Evolutionary conservation across 2,329 filamentous ascomycete species (phyloP).

Genomic region (Calcarisporium arbuscula): DNA sequence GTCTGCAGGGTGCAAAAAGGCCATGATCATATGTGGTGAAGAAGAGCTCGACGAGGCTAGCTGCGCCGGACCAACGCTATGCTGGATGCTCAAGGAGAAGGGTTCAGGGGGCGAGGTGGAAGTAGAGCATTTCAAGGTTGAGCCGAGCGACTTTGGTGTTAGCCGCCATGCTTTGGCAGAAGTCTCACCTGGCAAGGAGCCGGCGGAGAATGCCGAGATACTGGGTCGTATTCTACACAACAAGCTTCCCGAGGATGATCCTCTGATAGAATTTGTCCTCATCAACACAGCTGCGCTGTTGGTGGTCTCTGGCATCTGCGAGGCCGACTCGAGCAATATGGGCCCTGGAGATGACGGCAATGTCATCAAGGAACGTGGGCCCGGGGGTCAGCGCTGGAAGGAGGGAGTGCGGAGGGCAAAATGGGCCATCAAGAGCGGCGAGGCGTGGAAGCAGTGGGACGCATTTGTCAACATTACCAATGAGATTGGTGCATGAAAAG

Average conservation of each 20-base stretch:
- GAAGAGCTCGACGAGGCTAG: conserved; percentile 95
- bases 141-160: conserved; percentile 84
- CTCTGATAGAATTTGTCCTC: conserved; percentile 87
- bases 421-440: conserved; percentile 82
- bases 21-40: conserved; percentile 83
- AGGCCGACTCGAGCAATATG: conserved; percentile 74
- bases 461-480: conserved; percentile 82
- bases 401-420: conserved; percentile 82
- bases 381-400: conserved; percentile 87
- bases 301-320: conserved; percentile 79
- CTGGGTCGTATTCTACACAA: conserved; percentile 70
- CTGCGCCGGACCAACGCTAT: conserved; percentile 80
- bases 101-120: conserved; percentile 35
- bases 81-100: conserved; percentile 68
- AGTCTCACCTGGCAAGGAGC: conserved; percentile 80
- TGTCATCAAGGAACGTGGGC: conserved; percentile 75
- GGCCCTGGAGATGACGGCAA: conserved; percentile 72
- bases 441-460: conserved; percentile 77
- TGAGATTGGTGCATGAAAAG: conserved; percentile 26
- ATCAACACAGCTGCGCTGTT: conserved; percentile 89
- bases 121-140: conserved; percentile 71
- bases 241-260: conserved; percentile 67
- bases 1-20: conserved; percentile 72
- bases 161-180: conserved; percentile 64
- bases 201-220: conserved; percentile 81